Evolutionary conservation across 768 basidiomycete genomes (phyloP).

Genomic region (Suillus americanus): DNA sequence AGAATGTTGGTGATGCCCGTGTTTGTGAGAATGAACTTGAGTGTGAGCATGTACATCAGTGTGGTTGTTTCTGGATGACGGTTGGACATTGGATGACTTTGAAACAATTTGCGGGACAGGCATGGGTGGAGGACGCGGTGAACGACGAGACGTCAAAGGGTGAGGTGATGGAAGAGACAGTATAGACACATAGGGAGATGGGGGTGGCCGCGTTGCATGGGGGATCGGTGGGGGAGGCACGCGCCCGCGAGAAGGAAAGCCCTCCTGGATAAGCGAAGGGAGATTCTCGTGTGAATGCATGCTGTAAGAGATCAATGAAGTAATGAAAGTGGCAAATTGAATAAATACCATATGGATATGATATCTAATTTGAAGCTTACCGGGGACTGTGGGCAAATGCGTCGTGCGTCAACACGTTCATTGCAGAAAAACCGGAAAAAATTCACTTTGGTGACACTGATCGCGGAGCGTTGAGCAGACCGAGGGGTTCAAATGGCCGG

Average conservation of each 20-base stretch:
- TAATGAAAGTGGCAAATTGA: slow-evolving; percentile 6
- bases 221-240: neutral
- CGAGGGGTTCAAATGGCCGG: slow-evolving; percentile 19
- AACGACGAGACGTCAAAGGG: neutral
- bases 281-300: slow-evolving; percentile 26
- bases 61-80: slow-evolving; percentile 7
- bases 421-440: neutral
- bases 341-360: slow-evolving; percentile 9
- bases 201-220: slow-evolving; percentile 18
- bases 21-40: slow-evolving; percentile 12
- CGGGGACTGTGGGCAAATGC: slow-evolving; percentile 14
- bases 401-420: slow-evolving; percentile 6
- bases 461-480: slow-evolving; percentile 16
- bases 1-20: slow-evolving; percentile 22
- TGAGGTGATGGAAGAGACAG: neutral
- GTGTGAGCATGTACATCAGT: slow-evolving; percentile 4
- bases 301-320: slow-evolving; percentile 10
- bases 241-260: neutral
- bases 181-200: neutral
- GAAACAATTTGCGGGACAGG: slow-evolving; percentile 11
- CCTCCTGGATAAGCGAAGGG: neutral
- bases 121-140: neutral
- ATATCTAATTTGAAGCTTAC: slow-evolving; percentile 24
- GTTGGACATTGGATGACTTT: slow-evolving; percentile 9
- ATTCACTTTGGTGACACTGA: slow-evolving; percentile 22